A percentile compares a stretch with the other conserved stretches of the same genome.
Conservation (phyloP, 1,284 basidiomycete species). For the Sporisorium sorghi region DNA sequence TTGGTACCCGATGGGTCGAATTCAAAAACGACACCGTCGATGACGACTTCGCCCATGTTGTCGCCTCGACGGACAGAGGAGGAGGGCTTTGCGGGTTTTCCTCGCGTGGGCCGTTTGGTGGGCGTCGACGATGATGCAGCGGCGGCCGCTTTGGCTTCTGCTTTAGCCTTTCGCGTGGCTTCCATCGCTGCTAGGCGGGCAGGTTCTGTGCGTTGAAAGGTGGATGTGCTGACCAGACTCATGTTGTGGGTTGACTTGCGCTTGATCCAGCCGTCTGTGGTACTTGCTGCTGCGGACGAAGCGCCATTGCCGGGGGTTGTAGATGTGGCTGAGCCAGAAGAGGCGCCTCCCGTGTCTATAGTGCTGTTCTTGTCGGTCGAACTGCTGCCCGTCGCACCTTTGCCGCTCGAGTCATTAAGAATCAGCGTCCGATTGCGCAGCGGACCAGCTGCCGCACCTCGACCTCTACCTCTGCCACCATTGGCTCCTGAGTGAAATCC, state of each 20-base stretch:
- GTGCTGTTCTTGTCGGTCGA: background rate
- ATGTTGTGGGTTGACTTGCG: conserved; percentile 60
- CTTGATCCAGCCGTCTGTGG: conserved; percentile 59
- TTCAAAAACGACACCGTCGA: conserved; percentile 72
- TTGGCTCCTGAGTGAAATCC: conserved; percentile 7
- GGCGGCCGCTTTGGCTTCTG: conserved; percentile 21
- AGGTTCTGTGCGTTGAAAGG: conserved; percentile 59
- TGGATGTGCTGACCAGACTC: conserved; percentile 59
- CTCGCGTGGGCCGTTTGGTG: background rate
- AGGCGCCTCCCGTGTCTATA: background rate
- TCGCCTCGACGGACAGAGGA: conserved; percentile 55
- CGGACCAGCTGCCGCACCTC: conserved; percentile 23
- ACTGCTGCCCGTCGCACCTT: background rate
- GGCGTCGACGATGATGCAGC: conserved; percentile 3
- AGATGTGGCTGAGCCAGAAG: background rate
- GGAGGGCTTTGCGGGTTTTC: conserved; percentile 14
- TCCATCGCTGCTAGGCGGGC: conserved; percentile 59
- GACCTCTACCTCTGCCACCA: conserved; percentile 28
- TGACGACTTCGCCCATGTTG: conserved; percentile 70
- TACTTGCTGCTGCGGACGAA: background rate
- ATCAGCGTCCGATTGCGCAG: conserved; percentile 49
- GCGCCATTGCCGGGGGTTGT: background rate
- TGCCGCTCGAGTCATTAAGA: conserved; percentile 35
- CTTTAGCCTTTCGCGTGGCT: conserved; percentile 50
- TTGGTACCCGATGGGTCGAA: conserved; percentile 72